Conservation (phyloP, 1,284 basidiomycete species). For the Apiotrichum siamense region DNA sequence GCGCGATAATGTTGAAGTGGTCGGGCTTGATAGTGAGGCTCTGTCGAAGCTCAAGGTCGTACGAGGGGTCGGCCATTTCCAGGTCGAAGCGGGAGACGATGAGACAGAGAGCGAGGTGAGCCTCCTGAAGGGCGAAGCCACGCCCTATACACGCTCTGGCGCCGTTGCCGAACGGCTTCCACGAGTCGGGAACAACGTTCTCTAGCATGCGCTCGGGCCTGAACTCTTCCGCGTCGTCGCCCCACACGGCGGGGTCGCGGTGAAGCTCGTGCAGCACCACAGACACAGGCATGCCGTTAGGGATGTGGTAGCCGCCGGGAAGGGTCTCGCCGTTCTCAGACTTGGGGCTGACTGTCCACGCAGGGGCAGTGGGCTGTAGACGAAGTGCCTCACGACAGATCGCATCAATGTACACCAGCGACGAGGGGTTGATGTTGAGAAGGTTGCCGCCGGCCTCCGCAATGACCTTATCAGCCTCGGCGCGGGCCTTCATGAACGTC, state of each 20-base stretch:
- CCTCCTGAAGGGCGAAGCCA: slow-evolving; percentile 54
- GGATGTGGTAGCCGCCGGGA: slow-evolving; percentile 44
- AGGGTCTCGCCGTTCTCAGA: slow-evolving; percentile 8
- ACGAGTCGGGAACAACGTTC: slow-evolving; percentile 47
- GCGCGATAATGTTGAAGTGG: slow-evolving; percentile 49
- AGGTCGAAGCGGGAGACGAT: slow-evolving; percentile 53
- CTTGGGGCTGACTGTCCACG: slow-evolving; percentile 9
- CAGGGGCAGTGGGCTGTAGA: slow-evolving; percentile 49
- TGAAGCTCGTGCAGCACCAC: slow-evolving; percentile 47
- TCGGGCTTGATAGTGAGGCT: slow-evolving; percentile 53
- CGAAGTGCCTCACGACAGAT: slow-evolving; percentile 53
- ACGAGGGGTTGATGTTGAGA: slow-evolving; percentile 23
- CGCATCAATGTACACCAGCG: slow-evolving; percentile 53
- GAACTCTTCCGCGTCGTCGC: slow-evolving; percentile 47
- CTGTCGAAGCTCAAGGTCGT: slow-evolving; percentile 50
- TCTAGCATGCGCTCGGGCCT: slow-evolving; percentile 52
- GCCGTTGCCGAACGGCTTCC: slow-evolving; percentile 37
- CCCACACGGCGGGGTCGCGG: slow-evolving; percentile 52
- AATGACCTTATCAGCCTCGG: slow-evolving; percentile 53
- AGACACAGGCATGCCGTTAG: slow-evolving; percentile 40
- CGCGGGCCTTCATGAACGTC: slow-evolving; percentile 52
- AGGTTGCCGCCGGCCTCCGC: slow-evolving; percentile 15
- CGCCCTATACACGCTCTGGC: slow-evolving; percentile 44
- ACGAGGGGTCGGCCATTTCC: slow-evolving; percentile 49
- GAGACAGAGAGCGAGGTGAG: slow-evolving; percentile 47